Percentiles rank a stretch among this genome's conserved stretches.
These are phyloP conservation scores for Hypoxylon perforatum DNA, from an alignment of 495 filamentous ascomycete species.

Conservation along the genomic window DNA sequence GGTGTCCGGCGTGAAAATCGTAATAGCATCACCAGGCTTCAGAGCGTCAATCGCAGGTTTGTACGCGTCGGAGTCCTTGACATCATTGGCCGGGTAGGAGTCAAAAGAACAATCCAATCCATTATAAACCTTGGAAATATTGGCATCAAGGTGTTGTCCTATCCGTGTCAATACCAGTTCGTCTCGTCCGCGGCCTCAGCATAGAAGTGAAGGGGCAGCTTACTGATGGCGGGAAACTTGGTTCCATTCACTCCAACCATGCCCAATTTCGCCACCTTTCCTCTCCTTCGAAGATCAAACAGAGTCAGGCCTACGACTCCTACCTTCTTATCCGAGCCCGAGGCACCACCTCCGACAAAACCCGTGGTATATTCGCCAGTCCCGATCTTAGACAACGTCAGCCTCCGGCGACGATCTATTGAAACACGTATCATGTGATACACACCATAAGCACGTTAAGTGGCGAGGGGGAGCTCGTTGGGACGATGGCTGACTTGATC, in stretches of 20 bases:
- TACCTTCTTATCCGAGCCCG: conserved; percentile 89
- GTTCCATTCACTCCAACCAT: conserved; percentile 91
- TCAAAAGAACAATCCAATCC: conserved; percentile 83
- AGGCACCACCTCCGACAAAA: conserved; percentile 81
- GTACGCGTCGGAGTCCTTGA: conserved; percentile 82
- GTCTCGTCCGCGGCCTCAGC: conserved; percentile 1
- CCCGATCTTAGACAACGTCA: conserved; percentile 67
- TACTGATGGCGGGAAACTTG: conserved; percentile 92
- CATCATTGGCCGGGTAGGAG: conserved; percentile 79
- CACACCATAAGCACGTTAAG: conserved; percentile 88
- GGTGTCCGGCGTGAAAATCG: conserved; percentile 95
- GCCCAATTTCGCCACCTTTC: conserved; percentile 84
- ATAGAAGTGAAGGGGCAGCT: conserved; percentile 41
- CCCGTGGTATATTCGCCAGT: conserved; percentile 98
- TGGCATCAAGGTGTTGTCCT: conserved; percentile 88
- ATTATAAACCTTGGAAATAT: conserved; percentile 90
- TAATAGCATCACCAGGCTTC: conserved; percentile 86
- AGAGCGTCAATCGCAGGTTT: conserved; percentile 89
- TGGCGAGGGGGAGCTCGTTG: conserved; percentile 53
- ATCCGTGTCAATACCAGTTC: conserved; percentile 27
- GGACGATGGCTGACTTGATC: conserved; percentile 31
- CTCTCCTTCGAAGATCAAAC: conserved; percentile 88
- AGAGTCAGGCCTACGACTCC: conserved; percentile 91
- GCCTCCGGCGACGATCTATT: conserved; percentile 31
- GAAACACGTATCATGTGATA: conserved; percentile 8